Base-by-base conservation (phyloP, 2,329 filamentous ascomycete species). In the Dothiorella sarmentorum region DNA sequence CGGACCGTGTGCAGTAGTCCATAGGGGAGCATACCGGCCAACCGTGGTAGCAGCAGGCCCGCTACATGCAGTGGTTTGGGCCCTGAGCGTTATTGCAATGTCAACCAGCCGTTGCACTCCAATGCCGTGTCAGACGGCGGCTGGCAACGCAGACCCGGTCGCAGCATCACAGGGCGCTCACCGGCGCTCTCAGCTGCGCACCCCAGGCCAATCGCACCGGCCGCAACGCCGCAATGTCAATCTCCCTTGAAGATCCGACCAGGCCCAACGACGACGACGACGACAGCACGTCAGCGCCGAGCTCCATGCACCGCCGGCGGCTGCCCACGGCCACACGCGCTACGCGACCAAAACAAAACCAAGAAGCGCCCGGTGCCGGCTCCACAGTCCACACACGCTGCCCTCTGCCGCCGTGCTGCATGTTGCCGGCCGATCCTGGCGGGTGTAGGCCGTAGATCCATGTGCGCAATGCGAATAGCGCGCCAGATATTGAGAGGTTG, bases 221-320 rank as follows among this genome's bases (percentile, higher is more conserved):
- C 29, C 15, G 29, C 10, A 31, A 13, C 29, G 10, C 10, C 10
- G 10, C 29, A 31, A 27, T 29, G 49, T 18, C 35, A 40, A 38
- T 53, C 49, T 38, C 49, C 49, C 49, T 35, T 38, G 47, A 53
- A 53, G 49, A 53, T 53, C 49, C 31, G 49, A 35, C 33, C 47
- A 9, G 26, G 18, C 45, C 29, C 44, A 31, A 47, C 22, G 40
- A 11, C 17, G 20, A 40, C 40, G 15, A 43, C 40, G 24, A 29
- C 43, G 29, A 13, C 43, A 26, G 43, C 43, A 51, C 45, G 31
- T 35, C 47, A 52, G 33, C 24, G 24, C 43, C 43, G 31, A 51
- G 45, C 26, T 24, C 15, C n/a, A 17, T 24, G 45, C 27, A 18
- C 18, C 29, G 45, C 45, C 29, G 45, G 29, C 33, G 47, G 47